Percentiles rank a stretch among this genome's conserved stretches.
These are phyloP conservation scores for Castanea sativa DNA, from an alignment of 306 rosid species.

Conservation along the genomic window DNA sequence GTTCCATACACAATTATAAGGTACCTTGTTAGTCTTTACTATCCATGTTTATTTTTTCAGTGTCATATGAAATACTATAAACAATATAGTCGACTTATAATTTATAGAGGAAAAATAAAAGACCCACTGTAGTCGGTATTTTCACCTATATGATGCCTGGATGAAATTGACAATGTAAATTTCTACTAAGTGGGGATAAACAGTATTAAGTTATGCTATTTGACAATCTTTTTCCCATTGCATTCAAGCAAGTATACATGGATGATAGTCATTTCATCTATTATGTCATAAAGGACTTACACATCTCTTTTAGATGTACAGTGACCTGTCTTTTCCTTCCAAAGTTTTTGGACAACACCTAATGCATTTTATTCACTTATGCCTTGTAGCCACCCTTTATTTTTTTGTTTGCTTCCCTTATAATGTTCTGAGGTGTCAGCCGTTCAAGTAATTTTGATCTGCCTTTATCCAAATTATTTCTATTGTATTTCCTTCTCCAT, in stretches of 20 bases:
- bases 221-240: neutral
- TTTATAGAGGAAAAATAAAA: too few relatives aligned
- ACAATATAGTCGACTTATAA: neutral
- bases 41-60: neutral
- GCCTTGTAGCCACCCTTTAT: neutral
- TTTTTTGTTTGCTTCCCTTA: neutral
- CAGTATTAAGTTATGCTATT: neutral
- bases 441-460: neutral
- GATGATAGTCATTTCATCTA: neutral
- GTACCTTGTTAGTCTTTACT: constrained; percentile 29
- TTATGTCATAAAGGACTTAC: neutral
- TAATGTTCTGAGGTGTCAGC: neutral
- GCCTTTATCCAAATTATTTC: neutral
- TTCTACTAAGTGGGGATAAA: neutral
- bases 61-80: neutral
- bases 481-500: neutral
- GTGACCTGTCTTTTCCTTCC: neutral
- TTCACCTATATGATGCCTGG: neutral
- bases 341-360: neutral
- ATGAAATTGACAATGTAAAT: neutral
- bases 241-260: neutral
- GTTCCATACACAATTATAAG: constrained; percentile 88
- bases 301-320: neutral
- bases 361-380: neutral
- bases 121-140: neutral